Evolutionary conservation across 2,329 filamentous ascomycete species (phyloP), one percentile per base, ranked within the genome.

Genomic region (Trichoderma atroviride): DNA sequence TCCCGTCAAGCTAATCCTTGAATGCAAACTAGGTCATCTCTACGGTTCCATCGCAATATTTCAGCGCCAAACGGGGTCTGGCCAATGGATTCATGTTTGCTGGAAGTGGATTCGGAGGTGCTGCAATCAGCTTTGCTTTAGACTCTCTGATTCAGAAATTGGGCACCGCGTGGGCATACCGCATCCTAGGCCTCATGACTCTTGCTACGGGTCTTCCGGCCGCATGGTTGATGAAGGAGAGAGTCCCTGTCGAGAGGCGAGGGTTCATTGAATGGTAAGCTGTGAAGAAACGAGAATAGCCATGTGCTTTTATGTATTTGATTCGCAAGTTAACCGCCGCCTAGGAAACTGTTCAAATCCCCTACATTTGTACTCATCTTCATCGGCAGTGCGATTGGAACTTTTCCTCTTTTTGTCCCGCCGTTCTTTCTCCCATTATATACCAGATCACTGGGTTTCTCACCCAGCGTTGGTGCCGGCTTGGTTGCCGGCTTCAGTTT

Each of bases 401-500:
- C 84, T 0, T 89, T 89, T 71, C 83, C 86, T 0, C 80, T 89
- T n/a, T 84, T 88, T 71, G 86, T 88, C 0, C 86, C 87, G 0
- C 84, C 86, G 0, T 89, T 88, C 78, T 89, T 88, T 74, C 77
- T 89, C 3, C 87, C 87, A 0, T 77, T 88, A 1, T 87, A 86
- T 72, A 81, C 81, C 22, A 76, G 79, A 11, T 85, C 86, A 0
- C 78, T 89, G 3, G 84, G 84, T 0, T 77, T 89, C 22, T 81
- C 82, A 0, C 80, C 84, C 2, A 79, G 78, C 10, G 81, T 79
- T 0, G 87, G 86, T 0, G 87, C 87, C 0, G 86, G 80, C 24
- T 78, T 89, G 0, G 81, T 89, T 0, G 87, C 87, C 0, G 86
- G 83, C 1, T 90, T 88, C 78, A 88, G 87, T 74, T 83, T 87